Conservation (phyloP, 306 rosid species). For the Fragaria iinumae region DNA sequence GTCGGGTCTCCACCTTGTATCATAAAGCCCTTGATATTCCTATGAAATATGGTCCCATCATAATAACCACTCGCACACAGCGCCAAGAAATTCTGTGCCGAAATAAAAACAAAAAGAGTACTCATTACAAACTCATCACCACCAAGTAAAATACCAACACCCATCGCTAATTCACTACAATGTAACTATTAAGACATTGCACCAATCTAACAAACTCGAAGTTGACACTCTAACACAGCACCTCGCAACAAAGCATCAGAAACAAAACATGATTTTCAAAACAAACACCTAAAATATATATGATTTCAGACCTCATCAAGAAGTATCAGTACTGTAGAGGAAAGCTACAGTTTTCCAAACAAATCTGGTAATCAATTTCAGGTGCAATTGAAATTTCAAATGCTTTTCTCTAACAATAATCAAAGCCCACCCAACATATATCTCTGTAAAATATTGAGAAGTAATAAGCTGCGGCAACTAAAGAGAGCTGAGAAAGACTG, state of each 20-base stretch:
- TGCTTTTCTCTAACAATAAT: background rate
- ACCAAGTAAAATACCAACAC: background rate
- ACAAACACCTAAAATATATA: background rate
- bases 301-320: no score
- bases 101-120: constrained; percentile 17
- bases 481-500: background rate
- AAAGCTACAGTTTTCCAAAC: background rate
- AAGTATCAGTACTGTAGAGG: background rate
- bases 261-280: background rate
- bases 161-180: background rate
- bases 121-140: constrained; percentile 12
- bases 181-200: background rate
- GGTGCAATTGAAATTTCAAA: background rate
- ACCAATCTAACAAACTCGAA: constrained; percentile 8
- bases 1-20: constrained; percentile 99
- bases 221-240: background rate
- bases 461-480: background rate
- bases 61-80: constrained; percentile 80
- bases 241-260: background rate
- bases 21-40: constrained; percentile 95
- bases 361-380: background rate
- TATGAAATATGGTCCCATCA: constrained; percentile 94
- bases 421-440: background rate
- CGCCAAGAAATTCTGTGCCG: constrained; percentile 72
- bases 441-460: background rate